Conservation (phyloP, 306 rosid genomes). For the Alnus rubra region DNA sequence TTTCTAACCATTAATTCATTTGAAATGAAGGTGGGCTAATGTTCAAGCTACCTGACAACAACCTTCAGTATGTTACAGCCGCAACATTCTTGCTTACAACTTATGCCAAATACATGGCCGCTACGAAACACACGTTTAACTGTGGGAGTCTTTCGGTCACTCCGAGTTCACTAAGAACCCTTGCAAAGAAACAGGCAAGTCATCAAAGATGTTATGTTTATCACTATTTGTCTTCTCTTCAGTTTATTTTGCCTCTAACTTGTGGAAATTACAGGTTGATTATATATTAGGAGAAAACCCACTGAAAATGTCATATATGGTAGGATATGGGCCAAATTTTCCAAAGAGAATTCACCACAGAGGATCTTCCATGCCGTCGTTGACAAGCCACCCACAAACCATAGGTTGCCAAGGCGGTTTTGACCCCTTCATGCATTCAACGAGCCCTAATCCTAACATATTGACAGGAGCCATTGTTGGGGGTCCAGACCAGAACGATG, state of each 20-base stretch:
- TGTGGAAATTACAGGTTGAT: constrained; percentile 59
- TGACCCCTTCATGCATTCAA: constrained; percentile 58
- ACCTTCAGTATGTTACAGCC: constrained; percentile 86
- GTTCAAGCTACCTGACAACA: constrained; percentile 72
- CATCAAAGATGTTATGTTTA: neutral
- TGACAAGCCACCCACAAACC: constrained; percentile 54
- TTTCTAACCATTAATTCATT: neutral
- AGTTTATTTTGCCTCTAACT: neutral
- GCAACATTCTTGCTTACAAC: constrained; percentile 80
- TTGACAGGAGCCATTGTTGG: constrained; percentile 82
- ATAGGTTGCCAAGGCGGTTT: constrained; percentile 83
- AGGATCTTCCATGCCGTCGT: constrained; percentile 90
- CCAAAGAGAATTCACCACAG: constrained; percentile 91
- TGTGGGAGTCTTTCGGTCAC: constrained; percentile 71
- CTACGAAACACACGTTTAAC: constrained; percentile 61
- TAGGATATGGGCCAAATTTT: constrained; percentile 68
- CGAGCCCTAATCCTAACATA: constrained; percentile 76
- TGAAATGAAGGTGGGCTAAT: constrained; percentile 68
- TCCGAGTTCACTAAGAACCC: constrained; percentile 47
- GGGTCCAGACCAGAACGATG: constrained; percentile 83
- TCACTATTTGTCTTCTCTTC: neutral
- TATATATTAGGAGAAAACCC: constrained; percentile 87
- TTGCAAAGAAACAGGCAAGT: constrained; percentile 73
- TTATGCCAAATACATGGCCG: constrained; percentile 84
- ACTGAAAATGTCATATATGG: constrained; percentile 85